Evolutionary conservation across 1,284 basidiomycete species (phyloP).

Genomic region (Megacollybia platyphylla): DNA sequence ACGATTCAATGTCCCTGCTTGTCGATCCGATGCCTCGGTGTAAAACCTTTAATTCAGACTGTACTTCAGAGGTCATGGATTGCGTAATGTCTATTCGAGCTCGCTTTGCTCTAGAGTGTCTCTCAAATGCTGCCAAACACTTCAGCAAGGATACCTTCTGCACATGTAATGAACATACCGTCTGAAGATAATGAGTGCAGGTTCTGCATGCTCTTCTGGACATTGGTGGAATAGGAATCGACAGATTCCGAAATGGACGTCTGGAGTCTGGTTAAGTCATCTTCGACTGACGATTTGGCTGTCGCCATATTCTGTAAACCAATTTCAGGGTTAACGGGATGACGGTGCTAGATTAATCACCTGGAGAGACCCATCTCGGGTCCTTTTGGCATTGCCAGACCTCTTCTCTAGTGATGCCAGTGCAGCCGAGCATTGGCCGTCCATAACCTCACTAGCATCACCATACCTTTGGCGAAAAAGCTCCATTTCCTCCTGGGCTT

Average conservation of each 20-base stretch:
- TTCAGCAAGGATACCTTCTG: conserved; percentile 2
- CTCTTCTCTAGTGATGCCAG: conserved; percentile 29
- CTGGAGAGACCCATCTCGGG: conserved; percentile 47
- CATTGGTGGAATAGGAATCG: conserved; percentile 35
- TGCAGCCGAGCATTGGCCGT: conserved; percentile 26
- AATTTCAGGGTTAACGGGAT: background rate
- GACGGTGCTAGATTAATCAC: conserved; percentile 19
- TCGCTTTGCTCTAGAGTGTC: conserved; percentile 49
- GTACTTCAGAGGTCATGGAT: conserved; percentile 32
- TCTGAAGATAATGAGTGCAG: conserved; percentile 29
- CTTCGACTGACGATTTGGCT: conserved; percentile 26
- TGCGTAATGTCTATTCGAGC: conserved; percentile 49
- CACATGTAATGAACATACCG: conserved; percentile 22
- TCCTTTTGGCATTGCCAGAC: conserved; percentile 37
- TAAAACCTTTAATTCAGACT: conserved; percentile 35
- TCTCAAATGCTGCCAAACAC: conserved; percentile 38
- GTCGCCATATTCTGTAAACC: conserved; percentile 25
- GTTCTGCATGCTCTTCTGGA: conserved; percentile 34
- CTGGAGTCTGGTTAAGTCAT: conserved; percentile 33
- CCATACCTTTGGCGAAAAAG: conserved; percentile 36
- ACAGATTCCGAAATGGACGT: conserved; percentile 31
- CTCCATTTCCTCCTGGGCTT: conserved; percentile 37
- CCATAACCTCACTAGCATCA: conserved; percentile 26
- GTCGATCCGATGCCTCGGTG: conserved; percentile 36
- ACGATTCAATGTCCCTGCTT: conserved; percentile 35